A percentile compares a stretch with the other conserved stretches of the same genome.
Evolutionary conservation across 176 grass and related monocot species (phyloP).

Genomic region (Thalia dealbata): DNA sequence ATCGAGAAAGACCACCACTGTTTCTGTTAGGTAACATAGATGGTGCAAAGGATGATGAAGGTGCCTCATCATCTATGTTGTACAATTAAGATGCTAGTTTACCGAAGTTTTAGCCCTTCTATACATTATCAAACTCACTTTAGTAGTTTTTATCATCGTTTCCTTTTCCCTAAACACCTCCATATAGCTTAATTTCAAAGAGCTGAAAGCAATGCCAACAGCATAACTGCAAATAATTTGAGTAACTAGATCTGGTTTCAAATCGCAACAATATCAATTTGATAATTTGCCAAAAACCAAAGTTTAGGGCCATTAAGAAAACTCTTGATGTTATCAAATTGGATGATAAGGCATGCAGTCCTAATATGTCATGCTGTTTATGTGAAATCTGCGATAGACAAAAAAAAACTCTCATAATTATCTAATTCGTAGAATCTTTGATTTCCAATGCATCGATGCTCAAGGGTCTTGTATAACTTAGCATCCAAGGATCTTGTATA

Average conservation of each 20-base stretch:
- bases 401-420: no score
- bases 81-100: not conserved
- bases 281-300: not conserved
- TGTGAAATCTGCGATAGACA: no score
- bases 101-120: not conserved
- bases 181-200: not conserved
- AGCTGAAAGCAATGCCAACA: not conserved
- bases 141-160: no score
- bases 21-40: not conserved
- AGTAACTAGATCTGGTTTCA: not conserved
- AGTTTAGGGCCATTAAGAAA: no score
- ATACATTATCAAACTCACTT: not conserved
- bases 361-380: no score
- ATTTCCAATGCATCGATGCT: no score
- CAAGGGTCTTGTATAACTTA: no score
- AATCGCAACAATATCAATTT: not conserved
- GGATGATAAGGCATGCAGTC: no score
- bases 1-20: not conserved
- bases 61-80: not conserved
- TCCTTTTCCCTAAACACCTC: not conserved
- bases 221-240: not conserved
- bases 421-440: no score
- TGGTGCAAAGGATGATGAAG: not conserved
- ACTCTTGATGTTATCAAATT: no score
- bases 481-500: no score